phyloP scores from a whole-genome alignment of 352 stramenopile genomes.

The Pythium dissimile region DNA sequence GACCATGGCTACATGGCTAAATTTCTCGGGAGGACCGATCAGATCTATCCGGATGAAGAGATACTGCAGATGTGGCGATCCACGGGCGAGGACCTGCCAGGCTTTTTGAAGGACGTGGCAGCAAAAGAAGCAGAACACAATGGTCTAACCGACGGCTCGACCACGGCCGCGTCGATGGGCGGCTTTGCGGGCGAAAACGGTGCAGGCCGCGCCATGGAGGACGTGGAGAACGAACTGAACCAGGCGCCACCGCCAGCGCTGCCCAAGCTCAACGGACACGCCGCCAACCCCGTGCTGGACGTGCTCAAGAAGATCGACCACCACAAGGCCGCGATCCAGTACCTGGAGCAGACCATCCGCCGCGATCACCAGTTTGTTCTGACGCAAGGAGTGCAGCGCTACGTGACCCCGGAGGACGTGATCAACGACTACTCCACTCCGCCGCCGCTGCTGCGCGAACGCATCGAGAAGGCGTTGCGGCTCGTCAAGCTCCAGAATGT shows the following conservation, averaged over 20 bases:
- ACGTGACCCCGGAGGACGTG: conserved; percentile 50
- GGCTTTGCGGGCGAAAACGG: neutral
- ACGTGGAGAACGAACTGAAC: conserved; percentile 30
- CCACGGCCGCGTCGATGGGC: neutral
- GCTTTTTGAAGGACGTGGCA: conserved; percentile 34
- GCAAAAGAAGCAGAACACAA: neutral
- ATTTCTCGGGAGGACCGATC: neutral
- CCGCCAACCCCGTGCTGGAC: conserved; percentile 69
- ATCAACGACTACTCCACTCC: conserved; percentile 46
- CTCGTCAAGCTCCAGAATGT: conserved; percentile 77
- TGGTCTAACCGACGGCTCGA: neutral
- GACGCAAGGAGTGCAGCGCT: conserved; percentile 42
- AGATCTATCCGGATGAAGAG: conserved; percentile 45
- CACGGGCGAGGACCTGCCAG: conserved; percentile 67
- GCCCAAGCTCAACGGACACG: conserved; percentile 75
- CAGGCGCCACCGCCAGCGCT: conserved; percentile 39
- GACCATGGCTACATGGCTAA: conserved; percentile 5
- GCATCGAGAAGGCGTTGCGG: conserved; percentile 60
- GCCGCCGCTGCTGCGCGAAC: conserved; percentile 44
- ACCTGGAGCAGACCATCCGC: conserved; percentile 54
- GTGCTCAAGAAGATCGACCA: conserved; percentile 82
- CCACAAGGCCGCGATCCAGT: conserved; percentile 61
- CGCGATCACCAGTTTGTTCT: conserved; percentile 58
- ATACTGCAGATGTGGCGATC: conserved; percentile 77
- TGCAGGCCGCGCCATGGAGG: conserved; percentile 7